Conservation (phyloP, 169 alveolate species). For the Plasmodium relictum region DNA sequence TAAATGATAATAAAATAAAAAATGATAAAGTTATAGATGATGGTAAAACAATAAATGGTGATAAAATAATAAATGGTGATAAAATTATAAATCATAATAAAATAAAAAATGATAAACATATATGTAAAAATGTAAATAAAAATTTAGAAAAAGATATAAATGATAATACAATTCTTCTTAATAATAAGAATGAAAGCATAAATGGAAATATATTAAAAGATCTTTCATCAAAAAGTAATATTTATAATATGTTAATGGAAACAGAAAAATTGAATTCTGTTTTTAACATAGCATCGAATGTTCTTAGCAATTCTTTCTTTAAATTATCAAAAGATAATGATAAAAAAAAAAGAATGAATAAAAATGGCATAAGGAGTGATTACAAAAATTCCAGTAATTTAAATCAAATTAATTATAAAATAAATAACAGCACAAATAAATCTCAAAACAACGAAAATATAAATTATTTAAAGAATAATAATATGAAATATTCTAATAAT, state of each 20-base stretch:
- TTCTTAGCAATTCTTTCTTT: slow-evolving; percentile 56
- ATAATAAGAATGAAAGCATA: background rate
- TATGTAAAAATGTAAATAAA: background rate
- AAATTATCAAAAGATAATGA: slow-evolving; percentile 35
- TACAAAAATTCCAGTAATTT: background rate
- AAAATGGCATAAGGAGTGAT: background rate
- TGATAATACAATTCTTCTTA: background rate
- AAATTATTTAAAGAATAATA: background rate
- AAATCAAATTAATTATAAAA: background rate
- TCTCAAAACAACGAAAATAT: background rate
- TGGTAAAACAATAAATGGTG: background rate
- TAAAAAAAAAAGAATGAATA: background rate
- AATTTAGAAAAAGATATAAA: background rate
- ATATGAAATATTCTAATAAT: background rate
- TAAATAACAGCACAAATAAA: background rate
- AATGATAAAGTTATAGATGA: background rate
- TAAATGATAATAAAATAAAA: background rate
- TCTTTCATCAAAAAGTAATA: slow-evolving; percentile 38
- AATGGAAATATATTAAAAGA: slow-evolving; percentile 25
- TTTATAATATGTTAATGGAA: slow-evolving; percentile 63
- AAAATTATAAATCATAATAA: background rate
- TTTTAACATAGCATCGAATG: slow-evolving; percentile 65
- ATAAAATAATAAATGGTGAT: background rate
- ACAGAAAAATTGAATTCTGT: slow-evolving; percentile 56
- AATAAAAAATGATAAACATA: background rate